These are phyloP conservation scores for Penicillium capsulatum DNA, from an alignment of 2,329 filamentous ascomycete species.

Conservation along the genomic window DNA sequence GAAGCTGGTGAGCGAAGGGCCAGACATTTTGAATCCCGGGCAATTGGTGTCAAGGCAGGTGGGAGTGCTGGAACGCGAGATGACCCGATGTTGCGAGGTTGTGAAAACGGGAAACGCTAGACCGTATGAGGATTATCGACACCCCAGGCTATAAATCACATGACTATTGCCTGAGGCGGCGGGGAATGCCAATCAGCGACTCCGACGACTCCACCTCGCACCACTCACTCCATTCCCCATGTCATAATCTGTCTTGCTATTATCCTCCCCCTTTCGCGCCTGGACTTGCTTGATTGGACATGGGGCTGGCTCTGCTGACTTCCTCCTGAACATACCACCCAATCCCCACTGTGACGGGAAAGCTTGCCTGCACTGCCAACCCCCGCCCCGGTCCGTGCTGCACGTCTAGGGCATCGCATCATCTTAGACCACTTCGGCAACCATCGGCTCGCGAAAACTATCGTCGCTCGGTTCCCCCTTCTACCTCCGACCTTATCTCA, in stretches of 20 bases:
- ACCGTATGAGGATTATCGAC: slow-evolving; percentile 23
- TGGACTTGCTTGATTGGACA: slow-evolving; percentile 12
- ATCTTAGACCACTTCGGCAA: slow-evolving; percentile 24
- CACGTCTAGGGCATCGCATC: slow-evolving; percentile 31
- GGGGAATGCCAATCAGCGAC: slow-evolving; percentile 15
- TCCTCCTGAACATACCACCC: slow-evolving; percentile 16
- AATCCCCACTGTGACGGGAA: slow-evolving; percentile 22
- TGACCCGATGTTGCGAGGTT: slow-evolving; percentile 39
- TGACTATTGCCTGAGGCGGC: slow-evolving; percentile 26
- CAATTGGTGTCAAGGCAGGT: slow-evolving; percentile 30
- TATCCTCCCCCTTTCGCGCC: slow-evolving; percentile 8
- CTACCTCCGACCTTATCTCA: neutral
- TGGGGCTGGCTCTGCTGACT: slow-evolving; percentile 21
- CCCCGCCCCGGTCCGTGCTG: slow-evolving; percentile 24
- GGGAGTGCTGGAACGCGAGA: slow-evolving; percentile 33
- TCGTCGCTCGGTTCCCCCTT: neutral
- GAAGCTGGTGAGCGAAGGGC: slow-evolving; percentile 68
- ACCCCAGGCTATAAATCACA: slow-evolving; percentile 22
- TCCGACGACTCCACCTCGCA: slow-evolving; percentile 24
- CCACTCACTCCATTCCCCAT: slow-evolving; percentile 24
- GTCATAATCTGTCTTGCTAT: slow-evolving; percentile 9
- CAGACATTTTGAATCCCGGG: slow-evolving; percentile 57
- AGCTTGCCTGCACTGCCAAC: slow-evolving; percentile 26
- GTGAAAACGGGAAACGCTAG: slow-evolving; percentile 36
- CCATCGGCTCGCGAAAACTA: slow-evolving; percentile 23